These are phyloP conservation scores for Pugionium dolabratum DNA, from an alignment of 345 rosid species.

Conservation along the genomic window DNA sequence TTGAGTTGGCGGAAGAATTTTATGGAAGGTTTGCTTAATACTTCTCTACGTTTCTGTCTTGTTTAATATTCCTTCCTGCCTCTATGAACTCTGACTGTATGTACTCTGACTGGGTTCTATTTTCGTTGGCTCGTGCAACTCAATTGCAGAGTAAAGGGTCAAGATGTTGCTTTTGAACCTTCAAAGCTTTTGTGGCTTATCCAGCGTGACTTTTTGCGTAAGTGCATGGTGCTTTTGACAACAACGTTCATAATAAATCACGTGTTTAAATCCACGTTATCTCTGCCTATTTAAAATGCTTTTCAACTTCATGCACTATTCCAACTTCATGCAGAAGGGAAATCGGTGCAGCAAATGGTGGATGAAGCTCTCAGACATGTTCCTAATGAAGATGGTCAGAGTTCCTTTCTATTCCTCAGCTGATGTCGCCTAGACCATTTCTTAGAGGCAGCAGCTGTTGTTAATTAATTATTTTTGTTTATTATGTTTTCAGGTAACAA, in stretches of 20 bases:
- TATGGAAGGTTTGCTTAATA: constrained; percentile 77
- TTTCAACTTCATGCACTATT: background rate
- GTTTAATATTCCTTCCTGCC: background rate
- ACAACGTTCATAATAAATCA: constrained; percentile 4
- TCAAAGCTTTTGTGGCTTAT: constrained; percentile 95
- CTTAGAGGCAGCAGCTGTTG: constrained; percentile 7
- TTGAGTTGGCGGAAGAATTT: constrained; percentile 99
- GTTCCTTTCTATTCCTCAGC: constrained; percentile 30
- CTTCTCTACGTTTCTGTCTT: constrained; percentile 22
- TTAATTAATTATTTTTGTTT: constrained; percentile 35
- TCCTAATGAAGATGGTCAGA: constrained; percentile 73
- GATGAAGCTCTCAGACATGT: constrained; percentile 81
- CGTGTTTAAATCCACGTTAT: too few relatives aligned
- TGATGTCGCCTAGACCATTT: constrained; percentile 10
- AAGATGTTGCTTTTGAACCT: constrained; percentile 93
- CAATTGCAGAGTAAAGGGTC: constrained; percentile 86
- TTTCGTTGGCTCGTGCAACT: constrained; percentile 43
- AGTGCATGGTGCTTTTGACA: constrained; percentile 36
- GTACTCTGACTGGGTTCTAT: constrained; percentile 47
- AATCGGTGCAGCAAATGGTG: constrained; percentile 93
- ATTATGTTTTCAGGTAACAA: constrained; percentile 66
- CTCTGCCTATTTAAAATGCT: too few relatives aligned
- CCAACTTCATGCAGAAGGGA: constrained; percentile 68
- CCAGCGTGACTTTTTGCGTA: constrained; percentile 96
- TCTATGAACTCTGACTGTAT: constrained; percentile 42